Evolutionary conservation across 2,329 filamentous ascomycete species (phyloP), one percentile per base, ranked within the genome.

Genomic region (Arthrobotrys sphaeroides): DNA sequence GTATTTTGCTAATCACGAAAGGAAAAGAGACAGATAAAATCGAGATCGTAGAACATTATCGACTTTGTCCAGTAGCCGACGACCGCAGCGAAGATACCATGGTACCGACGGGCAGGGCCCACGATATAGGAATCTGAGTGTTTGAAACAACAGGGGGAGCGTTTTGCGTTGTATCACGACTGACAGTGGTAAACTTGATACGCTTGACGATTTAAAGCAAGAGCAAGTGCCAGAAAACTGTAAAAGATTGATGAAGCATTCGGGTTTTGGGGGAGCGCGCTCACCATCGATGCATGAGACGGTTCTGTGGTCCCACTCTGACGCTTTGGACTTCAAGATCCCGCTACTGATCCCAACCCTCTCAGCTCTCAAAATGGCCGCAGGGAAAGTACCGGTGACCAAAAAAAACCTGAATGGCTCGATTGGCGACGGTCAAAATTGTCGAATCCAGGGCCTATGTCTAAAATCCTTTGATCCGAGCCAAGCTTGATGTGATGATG

Each of bases 131-230:
- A 65, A 65, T 60, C 42, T 49, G 51, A 55, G 13, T 2, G 61
- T 66, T 61, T 68, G 49, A 73, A 73, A 73, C 68, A 61, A 45
- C 65, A 72, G 45, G 67, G 67, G 57, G 57, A 49, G 33, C 22
- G 61, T 53, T 66, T 55, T 66, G 69, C 62, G 70, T 74, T 74
- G 70, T 59, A 60, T 49, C 62, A 40, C 42, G 20, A 26, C 47
- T 47, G 26, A 24, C 59, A 49, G n/a, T 42, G 57, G 51, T 60
- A 65, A 73, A 73, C 45, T 42, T 74, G 62, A 74, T 40, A 74
- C 70, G 53, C 18, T 57, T 62, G 55, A 61, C 22, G 70, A 61
- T 62, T 68, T 47, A 42, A 45, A 74, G 70, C 53, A 62, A 55
- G 62, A 68, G 38, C 31, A 18, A 62, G 40, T 38, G 70, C 55